Base-by-base conservation (phyloP, 176 grass and related monocot species). In the Bromus sterilis region DNA sequence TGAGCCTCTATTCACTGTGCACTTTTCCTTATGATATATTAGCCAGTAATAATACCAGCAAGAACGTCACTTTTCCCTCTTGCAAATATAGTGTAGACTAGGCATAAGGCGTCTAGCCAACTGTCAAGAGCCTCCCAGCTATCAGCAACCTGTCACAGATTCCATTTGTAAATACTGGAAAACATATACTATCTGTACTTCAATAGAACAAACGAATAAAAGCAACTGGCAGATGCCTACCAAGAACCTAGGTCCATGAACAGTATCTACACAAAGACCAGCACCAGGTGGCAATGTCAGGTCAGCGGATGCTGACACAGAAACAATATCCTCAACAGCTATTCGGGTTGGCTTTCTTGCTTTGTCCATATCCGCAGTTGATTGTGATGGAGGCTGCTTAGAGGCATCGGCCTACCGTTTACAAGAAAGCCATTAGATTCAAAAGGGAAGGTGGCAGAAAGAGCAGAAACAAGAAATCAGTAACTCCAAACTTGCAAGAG, bases 1-100 rank as follows among this genome's bases (percentile, higher is more conserved):
- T 42, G n/a, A 6, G 8, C 16, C 44, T 78, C 56, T 56, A 74
- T 24, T 40, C 71, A 3, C 32, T 40, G 44, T 51, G 57, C 42
- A 63, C 33, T 55, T 59, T 60, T 49, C 3, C 64, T 78, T 15
- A 41, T 44, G 72, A 77, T 21, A 30, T 48, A 79, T 90, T 82
- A 99, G 62, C 93, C 93, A 48, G 96, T 99, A 75, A 99, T 95
- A 37, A 99, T 93, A 35, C 96, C 93, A 16, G 96, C 96, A 80
- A 99, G 93, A 56, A 99, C 88, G 71, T 95, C 96, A 42, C 85
- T 90, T 56, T 93, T 95, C 9, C 91, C 96, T 90, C 87, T 99
- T 15, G 96, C 89, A 81, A 90, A 95, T 59, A 95, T 95, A 60
- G 96, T 99, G 85, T 95, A 99, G 71, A 99, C 87, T 41, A 99